These are phyloP conservation scores for Eutrema japonicum DNA, from an alignment of 345 rosid genomes.

Conservation along the genomic window DNA sequence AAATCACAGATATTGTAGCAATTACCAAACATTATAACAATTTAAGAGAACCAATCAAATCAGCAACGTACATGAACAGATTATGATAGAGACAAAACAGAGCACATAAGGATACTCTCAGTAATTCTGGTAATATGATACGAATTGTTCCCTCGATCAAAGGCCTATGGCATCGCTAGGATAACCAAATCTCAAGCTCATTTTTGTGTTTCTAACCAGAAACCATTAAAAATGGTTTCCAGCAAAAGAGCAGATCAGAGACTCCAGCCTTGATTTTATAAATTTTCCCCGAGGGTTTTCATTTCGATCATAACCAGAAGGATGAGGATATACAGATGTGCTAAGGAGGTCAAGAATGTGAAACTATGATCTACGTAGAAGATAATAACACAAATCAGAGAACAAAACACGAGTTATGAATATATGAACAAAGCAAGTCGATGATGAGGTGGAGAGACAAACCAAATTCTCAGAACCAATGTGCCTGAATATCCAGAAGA, in stretches of 20 bases:
- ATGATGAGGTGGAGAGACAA: neutral
- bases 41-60: too few species aligned
- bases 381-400: neutral
- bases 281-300: slow-evolving; percentile 35
- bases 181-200: slow-evolving; percentile 43
- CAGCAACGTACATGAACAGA: neutral
- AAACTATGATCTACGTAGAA: neutral
- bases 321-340: slow-evolving; percentile 3
- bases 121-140: neutral
- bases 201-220: slow-evolving; percentile 38
- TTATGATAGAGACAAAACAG: neutral
- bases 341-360: neutral
- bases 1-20: neutral
- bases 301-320: slow-evolving; percentile 20
- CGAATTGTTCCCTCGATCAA: slow-evolving; percentile 44
- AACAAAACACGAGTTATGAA: neutral
- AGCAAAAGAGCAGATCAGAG: slow-evolving; percentile 37
- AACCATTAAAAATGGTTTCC: neutral
- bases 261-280: slow-evolving; percentile 33
- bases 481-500: neutral
- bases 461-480: neutral
- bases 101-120: neutral
- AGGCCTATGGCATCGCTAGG: slow-evolving; percentile 38
- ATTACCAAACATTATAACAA: neutral
- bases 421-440: neutral